Base-by-base conservation (phyloP, 768 basidiomycete genomes). In the Trametes cubensis region DNA sequence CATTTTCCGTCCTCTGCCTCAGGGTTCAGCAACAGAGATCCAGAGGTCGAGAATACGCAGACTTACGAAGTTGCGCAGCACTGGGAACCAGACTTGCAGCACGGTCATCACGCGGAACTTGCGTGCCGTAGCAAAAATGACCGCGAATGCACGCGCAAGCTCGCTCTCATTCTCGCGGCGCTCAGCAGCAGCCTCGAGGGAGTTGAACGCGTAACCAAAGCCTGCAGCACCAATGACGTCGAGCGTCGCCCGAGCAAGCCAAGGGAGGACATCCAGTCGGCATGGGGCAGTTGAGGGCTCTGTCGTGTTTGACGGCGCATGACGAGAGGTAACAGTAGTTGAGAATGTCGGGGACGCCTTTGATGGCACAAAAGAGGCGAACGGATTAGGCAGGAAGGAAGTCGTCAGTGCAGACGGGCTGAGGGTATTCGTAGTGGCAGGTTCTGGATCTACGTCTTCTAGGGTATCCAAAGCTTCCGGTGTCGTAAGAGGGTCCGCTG, bases 161-260 rank as follows among this genome's bases (percentile, higher is more conserved):
- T 85, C 81, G 69, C 82, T 80, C 55, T 74, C 76, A 51, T 77
- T 74, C 28, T 80, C 69, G 23, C 66, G 41, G 51, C 69, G 25
- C 66, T 70, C 67, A 54, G 65, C 64, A 2, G 71, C 67, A 25
- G 67, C 64, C 21, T 73, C 66, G n/a, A 88, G 79, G 10, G 86
- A 76, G 55, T 83, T 74, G 74, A 88, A 86, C 18, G 74, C 69
- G 71, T 79, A 82, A 67, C 73, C 77, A 67, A 88, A 90, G 66
- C 88, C 86, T 6, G 90, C 87, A 40, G 88, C 76, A 10, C 90
- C 90, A 53, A 94, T 92, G 57, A 90, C 83, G 64, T 93, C 92
- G 10, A 93, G 77, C 4, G 90, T 91, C 51, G 83, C 82, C 58
- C 82, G 83, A 44, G 83, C 85, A 3, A 92, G 75, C 83, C 86